Evolutionary conservation across 1,284 basidiomycete genomes (phyloP), one percentile per base, ranked within the genome.

Genomic region (Tremellales sp.): DNA sequence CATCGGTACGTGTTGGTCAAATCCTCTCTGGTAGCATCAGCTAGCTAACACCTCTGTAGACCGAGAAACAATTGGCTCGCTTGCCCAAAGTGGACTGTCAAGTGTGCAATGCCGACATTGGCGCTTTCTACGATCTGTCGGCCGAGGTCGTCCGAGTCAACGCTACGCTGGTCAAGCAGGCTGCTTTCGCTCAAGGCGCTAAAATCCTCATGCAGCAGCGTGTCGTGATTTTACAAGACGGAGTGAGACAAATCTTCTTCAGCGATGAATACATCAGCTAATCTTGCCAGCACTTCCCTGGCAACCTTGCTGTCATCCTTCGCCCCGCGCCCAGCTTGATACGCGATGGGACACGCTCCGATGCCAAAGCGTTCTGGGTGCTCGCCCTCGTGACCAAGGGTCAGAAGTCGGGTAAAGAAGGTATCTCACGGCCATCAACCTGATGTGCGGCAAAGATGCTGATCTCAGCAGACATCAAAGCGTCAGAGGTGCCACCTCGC

Each of bases 181-280:
- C 85, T 0, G 71, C 80, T 2, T 72, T 73, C 22, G 80, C 86
- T 52, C 82, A 85, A 57, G 86, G 86, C 3, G 76, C 77, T 23
- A 90, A 87, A 74, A 75, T 82, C 3, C 74, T 98, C 33, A 69
- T 75, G 4, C 68, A 83, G 0, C 94, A 93, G 0, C 79, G 96
- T 43, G 82, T 97, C 13, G 82, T 98, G 1, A 70, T 98, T 17
- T 73, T 99, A 27, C 81, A 85, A 40, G 87, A 97, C 66, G 81
- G 81, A 46, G 92, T 93, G 67, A 65, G 84, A 68, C 31, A n/a
- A n/a, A 8, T 31, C 29, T 45, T 1, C 26, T 41, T 13, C 33
- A n/a, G n/a, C n/a, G 33, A 36, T 15, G 29, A 5, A n/a, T n/a
- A n/a, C n/a, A n/a, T n/a, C n/a, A n/a, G n/a, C n/a, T n/a, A n/a